These are phyloP conservation scores for Corynespora cassiicola DNA, from an alignment of 2,329 filamentous ascomycete genomes.

Conservation along the genomic window DNA sequence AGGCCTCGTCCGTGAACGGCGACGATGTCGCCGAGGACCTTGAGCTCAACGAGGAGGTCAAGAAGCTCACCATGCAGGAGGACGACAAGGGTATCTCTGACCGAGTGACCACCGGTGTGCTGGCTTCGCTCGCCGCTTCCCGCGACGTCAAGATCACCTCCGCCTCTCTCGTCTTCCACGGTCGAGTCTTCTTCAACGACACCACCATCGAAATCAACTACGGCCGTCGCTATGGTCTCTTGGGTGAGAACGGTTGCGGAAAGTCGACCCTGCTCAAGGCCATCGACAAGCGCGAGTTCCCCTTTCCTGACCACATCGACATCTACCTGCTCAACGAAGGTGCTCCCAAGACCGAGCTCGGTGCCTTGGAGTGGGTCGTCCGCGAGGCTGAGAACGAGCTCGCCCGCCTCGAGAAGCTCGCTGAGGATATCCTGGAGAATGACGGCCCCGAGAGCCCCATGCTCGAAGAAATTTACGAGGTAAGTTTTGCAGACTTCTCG, in stretches of 20 bases:
- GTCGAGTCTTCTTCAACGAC: slow-evolving; percentile 93
- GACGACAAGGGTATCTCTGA: slow-evolving; percentile 96
- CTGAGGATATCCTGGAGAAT: slow-evolving; percentile 88
- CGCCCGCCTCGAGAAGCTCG: slow-evolving; percentile 84
- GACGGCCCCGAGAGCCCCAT: slow-evolving; percentile 91
- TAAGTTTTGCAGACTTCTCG: no score
- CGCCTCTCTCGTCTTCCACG: slow-evolving; percentile 94
- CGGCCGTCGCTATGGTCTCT: slow-evolving; percentile 88
- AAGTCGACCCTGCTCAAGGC: slow-evolving; percentile 98
- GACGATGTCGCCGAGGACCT: slow-evolving; percentile 76
- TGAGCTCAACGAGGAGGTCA: slow-evolving; percentile 73
- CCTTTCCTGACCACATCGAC: slow-evolving; percentile 94
- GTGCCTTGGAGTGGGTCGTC: slow-evolving; percentile 97
- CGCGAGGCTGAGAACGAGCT: slow-evolving; percentile 92
- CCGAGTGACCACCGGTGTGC: slow-evolving; percentile 96
- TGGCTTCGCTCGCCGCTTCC: slow-evolving; percentile 82
- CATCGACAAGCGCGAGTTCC: slow-evolving; percentile 91
- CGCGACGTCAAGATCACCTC: slow-evolving; percentile 98
- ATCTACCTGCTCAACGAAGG: slow-evolving; percentile 99
- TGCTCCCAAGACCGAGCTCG: slow-evolving; percentile 84
- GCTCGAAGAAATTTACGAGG: slow-evolving; percentile 94
- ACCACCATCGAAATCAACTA: slow-evolving; percentile 92
- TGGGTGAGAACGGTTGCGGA: slow-evolving; percentile 99
- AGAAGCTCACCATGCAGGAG: slow-evolving; percentile 89
- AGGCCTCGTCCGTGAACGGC: slow-evolving; percentile 71